phyloP scores from a whole-genome alignment of 495 filamentous ascomycete species.

The Aspergillus funiculosus region DNA sequence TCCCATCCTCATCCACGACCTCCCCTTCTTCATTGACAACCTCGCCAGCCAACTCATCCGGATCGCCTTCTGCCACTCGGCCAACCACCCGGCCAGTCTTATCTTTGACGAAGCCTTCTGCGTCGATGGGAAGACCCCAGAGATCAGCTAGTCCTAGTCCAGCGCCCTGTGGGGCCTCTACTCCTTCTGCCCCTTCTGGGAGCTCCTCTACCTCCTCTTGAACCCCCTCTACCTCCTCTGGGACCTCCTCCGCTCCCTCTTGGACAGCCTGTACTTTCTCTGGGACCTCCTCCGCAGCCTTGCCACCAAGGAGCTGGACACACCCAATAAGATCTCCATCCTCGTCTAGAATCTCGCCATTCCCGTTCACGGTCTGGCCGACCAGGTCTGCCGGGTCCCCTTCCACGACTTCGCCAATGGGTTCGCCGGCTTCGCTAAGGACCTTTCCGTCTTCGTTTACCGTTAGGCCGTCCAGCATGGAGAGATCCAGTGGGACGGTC shows the following conservation, averaged over 20 bases:
- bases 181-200: neutral
- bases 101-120: neutral
- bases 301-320: conserved; percentile 31
- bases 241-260: conserved; percentile 10
- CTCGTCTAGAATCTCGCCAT: conserved; percentile 40
- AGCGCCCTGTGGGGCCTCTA: neutral
- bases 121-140: neutral
- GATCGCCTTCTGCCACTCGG: conserved; percentile 16
- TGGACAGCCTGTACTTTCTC: neutral
- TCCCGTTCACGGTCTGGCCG: conserved; percentile 36
- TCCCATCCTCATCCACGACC: conserved; percentile 31
- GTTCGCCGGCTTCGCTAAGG: neutral
- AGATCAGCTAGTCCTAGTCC: neutral
- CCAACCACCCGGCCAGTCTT: neutral
- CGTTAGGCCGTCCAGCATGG: conserved; percentile 1
- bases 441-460: conserved; percentile 8
- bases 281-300: conserved; percentile 11
- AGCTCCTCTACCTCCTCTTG: neutral
- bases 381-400: conserved; percentile 21
- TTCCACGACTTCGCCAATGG: conserved; percentile 18
- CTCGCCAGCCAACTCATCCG: conserved; percentile 19
- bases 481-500: too few species aligned
- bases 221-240: neutral
- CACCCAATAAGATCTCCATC: conserved; percentile 31
- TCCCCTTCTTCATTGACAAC: conserved; percentile 41